phyloP scores from a whole-genome alignment of 1,139 yeast species.

The Candida sojae region DNA sequence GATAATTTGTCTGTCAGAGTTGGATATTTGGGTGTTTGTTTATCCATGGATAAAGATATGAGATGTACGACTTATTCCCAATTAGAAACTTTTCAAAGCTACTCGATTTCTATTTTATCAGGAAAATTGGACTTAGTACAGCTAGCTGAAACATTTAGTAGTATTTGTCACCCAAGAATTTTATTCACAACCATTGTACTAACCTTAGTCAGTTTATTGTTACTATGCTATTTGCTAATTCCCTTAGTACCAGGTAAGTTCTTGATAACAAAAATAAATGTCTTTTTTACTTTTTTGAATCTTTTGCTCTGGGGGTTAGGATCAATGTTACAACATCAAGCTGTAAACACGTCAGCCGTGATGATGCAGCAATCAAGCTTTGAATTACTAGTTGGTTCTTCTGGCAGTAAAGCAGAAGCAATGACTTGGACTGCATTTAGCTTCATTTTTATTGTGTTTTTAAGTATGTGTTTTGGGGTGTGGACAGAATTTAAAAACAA shows the following conservation, averaged over 20 bases:
- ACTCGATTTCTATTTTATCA: conserved; percentile 9
- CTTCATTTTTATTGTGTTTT: conserved; percentile 31
- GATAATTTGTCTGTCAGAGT: conserved; percentile 40
- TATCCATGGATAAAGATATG: conserved; percentile 25
- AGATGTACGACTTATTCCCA: conserved; percentile 36
- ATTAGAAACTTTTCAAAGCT: conserved; percentile 19
- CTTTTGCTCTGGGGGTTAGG: conserved; percentile 67
- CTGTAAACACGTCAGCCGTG: conserved; percentile 45
- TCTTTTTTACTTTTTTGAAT: conserved; percentile 37
- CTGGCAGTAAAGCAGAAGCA: conserved; percentile 57
- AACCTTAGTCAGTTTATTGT: conserved; percentile 39
- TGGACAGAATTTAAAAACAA: conserved; percentile 8
- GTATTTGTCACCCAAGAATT: conserved; percentile 55
- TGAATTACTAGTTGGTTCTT: conserved; percentile 42
- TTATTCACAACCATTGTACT: conserved; percentile 52
- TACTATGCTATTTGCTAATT: conserved; percentile 43
- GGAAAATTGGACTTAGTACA: conserved; percentile 39
- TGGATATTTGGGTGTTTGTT: conserved; percentile 56
- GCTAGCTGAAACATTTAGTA: conserved; percentile 43
- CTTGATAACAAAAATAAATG: conserved; percentile 29
- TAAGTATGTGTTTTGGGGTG: conserved; percentile 19
- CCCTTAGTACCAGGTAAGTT: conserved; percentile 52
- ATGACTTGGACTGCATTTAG: conserved; percentile 66
- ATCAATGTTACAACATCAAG: conserved; percentile 68
- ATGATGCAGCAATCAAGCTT: conserved; percentile 55